phyloP scores from a whole-genome alignment of 2,329 filamentous ascomycete genomes.

The Aquanectria penicillioides region DNA sequence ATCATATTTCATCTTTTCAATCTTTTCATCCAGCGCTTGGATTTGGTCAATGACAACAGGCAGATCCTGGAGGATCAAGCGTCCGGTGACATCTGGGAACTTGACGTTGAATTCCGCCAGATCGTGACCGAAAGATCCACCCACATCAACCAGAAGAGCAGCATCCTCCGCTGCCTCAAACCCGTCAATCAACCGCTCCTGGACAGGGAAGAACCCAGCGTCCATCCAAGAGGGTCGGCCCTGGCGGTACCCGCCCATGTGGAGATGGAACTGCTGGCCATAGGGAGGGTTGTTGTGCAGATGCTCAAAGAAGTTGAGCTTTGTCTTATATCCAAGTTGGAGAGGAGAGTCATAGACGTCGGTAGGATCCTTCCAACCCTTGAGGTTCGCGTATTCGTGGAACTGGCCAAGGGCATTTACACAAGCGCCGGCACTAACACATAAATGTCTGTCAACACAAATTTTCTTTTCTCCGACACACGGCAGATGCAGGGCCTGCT shows the following conservation, averaged over 20 bases:
- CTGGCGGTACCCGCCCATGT: constrained; percentile 50
- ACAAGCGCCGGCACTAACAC: constrained; percentile 23
- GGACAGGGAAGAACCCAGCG: constrained; percentile 47
- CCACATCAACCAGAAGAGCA: constrained; percentile 48
- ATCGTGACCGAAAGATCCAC: constrained; percentile 49
- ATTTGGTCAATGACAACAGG: constrained; percentile 50
- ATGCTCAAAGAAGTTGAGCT: constrained; percentile 48
- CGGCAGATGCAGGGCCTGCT: too few species aligned
- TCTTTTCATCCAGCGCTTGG: constrained; percentile 39
- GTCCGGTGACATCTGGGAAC: constrained; percentile 50
- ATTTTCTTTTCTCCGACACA: background rate
- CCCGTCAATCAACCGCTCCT: constrained; percentile 44
- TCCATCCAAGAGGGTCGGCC: constrained; percentile 49
- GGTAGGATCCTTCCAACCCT: constrained; percentile 43
- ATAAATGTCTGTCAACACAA: background rate
- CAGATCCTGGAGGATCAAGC: constrained; percentile 60
- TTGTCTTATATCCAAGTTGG: constrained; percentile 47
- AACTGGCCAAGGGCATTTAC: constrained; percentile 39
- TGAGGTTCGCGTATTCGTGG: constrained; percentile 43
- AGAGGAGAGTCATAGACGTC: constrained; percentile 43
- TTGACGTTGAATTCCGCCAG: constrained; percentile 46
- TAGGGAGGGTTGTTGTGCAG: constrained; percentile 42
- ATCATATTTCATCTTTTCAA: constrained; percentile 54
- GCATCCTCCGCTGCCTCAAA: constrained; percentile 39
- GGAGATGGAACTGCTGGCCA: constrained; percentile 49